phyloP scores from a whole-genome alignment of 176 grass and related monocot species.

The Cymbopogon citratus region DNA sequence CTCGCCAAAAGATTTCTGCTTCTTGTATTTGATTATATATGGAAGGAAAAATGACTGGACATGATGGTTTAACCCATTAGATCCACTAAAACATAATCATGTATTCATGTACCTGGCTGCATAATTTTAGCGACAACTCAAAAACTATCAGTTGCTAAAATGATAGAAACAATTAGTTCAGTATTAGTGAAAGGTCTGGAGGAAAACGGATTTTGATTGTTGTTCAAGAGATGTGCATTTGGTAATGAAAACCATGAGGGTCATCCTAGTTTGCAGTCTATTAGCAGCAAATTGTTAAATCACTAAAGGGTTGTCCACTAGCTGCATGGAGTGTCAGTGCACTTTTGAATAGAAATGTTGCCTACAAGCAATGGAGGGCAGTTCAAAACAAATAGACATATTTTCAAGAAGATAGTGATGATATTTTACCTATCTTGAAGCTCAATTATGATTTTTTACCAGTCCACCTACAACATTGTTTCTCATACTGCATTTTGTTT shows the following conservation, averaged over 20 bases:
- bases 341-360: background rate
- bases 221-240: conserved; percentile 49
- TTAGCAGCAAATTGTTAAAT: conserved; percentile 4
- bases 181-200: conserved; percentile 16
- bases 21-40: background rate
- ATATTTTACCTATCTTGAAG: background rate
- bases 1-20: background rate
- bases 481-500: background rate
- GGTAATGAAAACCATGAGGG: background rate
- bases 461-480: background rate
- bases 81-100: background rate
- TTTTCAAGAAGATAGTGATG: background rate
- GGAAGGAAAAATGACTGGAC: background rate
- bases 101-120: background rate
- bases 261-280: background rate
- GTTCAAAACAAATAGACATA: background rate
- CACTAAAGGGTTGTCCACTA: conserved; percentile 6
- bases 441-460: background rate
- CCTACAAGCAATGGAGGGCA: background rate
- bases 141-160: background rate
- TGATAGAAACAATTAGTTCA: background rate
- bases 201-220: conserved; percentile 19
- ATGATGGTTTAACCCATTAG: background rate
- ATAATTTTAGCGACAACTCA: conserved; percentile 37
- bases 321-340: conserved; percentile 24